A percentile compares a stretch with the other conserved stretches of the same genome.
Evolutionary conservation across 1,284 basidiomycete species (phyloP).

Genomic region (Cutaneotrichosporon daszewskae): DNA sequence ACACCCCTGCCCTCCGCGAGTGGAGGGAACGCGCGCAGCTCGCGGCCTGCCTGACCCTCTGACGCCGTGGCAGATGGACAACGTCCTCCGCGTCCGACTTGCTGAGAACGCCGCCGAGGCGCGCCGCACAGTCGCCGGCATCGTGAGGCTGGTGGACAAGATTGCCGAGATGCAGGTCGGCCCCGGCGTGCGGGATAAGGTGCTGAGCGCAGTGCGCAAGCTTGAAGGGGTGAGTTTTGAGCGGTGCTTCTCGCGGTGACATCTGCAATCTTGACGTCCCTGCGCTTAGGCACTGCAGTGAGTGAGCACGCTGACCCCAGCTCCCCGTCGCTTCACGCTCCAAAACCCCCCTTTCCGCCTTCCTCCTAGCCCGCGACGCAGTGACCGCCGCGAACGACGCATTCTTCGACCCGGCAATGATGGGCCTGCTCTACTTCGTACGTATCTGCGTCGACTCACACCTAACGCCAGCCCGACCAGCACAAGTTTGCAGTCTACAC

Average conservation of each 20-base stretch:
- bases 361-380: slow-evolving; percentile 63
- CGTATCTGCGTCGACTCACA: background rate
- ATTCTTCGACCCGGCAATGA: slow-evolving; percentile 95
- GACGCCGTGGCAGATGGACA: slow-evolving; percentile 65
- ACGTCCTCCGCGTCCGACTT: slow-evolving; percentile 65
- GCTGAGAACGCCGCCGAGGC: slow-evolving; percentile 64
- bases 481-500: slow-evolving; percentile 94
- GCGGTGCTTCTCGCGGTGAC: too few species aligned
- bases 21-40: background rate
- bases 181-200: slow-evolving; percentile 64
- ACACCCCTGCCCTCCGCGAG: slow-evolving; percentile 13
- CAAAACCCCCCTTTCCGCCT: slow-evolving; percentile 30
- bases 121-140: slow-evolving; percentile 70
- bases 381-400: slow-evolving; percentile 72
- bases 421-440: slow-evolving; percentile 86
- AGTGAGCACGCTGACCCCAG: background rate
- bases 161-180: slow-evolving; percentile 87
- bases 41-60: slow-evolving; percentile 17
- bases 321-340: slow-evolving; percentile 7
- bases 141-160: slow-evolving; percentile 71
- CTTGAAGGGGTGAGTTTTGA: slow-evolving; percentile 62
- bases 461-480: slow-evolving; percentile 61
- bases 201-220: slow-evolving; percentile 62
- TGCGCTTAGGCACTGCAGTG: background rate
- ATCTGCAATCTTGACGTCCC: too few species aligned